Percentiles rank a stretch among this genome's conserved stretches.
Conservation (phyloP, 2,329 filamentous ascomycete genomes). For the Fusarium paranaense region DNA sequence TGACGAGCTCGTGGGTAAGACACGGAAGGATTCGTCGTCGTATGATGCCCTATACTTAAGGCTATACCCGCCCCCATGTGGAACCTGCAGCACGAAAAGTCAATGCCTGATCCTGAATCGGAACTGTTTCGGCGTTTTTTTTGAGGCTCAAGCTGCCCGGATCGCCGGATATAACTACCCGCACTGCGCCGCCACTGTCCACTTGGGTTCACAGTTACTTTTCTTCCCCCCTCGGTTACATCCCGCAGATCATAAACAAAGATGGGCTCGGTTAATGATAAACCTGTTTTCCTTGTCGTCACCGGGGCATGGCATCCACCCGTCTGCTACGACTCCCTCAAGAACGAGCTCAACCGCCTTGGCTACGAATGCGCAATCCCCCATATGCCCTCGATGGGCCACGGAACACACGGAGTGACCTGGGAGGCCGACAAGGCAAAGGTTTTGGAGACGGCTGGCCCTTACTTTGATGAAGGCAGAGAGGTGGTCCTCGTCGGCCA, state of each 20-base stretch:
- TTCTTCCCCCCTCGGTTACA: neutral
- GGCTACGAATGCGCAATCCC: conserved; percentile 10
- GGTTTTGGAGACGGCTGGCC: neutral
- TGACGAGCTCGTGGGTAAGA: neutral
- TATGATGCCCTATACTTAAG: neutral
- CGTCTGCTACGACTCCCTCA: conserved; percentile 13
- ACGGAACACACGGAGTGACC: conserved; percentile 4
- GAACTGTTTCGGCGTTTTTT: neutral
- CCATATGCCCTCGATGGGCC: neutral
- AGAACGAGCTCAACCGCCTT: neutral
- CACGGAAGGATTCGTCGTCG: neutral
- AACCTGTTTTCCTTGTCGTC: conserved; percentile 13
- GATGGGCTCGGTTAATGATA: neutral
- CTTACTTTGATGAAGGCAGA: neutral
- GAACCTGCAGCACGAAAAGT: neutral
- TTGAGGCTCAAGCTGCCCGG: neutral
- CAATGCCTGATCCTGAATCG: neutral
- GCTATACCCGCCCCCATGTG: neutral
- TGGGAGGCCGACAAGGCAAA: conserved; percentile 20
- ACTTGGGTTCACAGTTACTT: neutral
- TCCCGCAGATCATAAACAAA: neutral
- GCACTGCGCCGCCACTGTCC: neutral
- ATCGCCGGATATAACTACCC: neutral
- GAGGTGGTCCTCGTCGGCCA: conserved; percentile 18
- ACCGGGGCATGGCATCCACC: conserved; percentile 28